Conservation (phyloP, 306 rosid species). For the Castanospermum australe region DNA sequence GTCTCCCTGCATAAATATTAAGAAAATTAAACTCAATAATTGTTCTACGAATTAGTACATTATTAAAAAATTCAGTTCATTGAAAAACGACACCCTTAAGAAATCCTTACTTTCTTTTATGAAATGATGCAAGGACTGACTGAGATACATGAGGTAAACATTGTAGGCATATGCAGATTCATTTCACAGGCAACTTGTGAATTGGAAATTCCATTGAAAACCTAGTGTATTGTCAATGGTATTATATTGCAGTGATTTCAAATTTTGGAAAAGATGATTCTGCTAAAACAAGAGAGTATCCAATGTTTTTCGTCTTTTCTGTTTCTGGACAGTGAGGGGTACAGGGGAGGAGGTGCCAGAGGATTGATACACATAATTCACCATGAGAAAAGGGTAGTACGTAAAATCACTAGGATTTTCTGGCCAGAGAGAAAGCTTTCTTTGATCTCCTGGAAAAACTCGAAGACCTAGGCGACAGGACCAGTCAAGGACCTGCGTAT, state of each 20-base stretch:
- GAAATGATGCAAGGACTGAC: neutral
- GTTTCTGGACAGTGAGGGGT: neutral
- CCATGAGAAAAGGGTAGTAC: slow-evolving; percentile 29
- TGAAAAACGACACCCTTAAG: neutral
- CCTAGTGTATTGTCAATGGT: too few relatives aligned
- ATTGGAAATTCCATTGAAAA: neutral
- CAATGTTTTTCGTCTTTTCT: neutral
- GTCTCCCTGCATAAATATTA: slow-evolving; percentile 28
- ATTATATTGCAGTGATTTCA: neutral
- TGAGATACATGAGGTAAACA: neutral
- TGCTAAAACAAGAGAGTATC: neutral
- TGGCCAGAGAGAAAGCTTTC: slow-evolving; percentile 64
- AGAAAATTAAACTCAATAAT: neutral
- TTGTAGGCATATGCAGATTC: neutral
- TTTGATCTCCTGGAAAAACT: slow-evolving; percentile 30
- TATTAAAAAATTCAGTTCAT: neutral
- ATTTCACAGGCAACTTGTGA: neutral
- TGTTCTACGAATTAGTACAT: neutral
- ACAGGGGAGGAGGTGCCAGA: neutral
- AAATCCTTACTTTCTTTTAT: neutral
- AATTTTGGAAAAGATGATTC: neutral
- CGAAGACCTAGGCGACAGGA: slow-evolving; percentile 38
- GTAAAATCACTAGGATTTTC: slow-evolving; percentile 48
- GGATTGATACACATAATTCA: neutral
- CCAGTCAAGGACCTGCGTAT: slow-evolving; percentile 58